Conservation (phyloP, 768 basidiomycete genomes). For the Brasilioporus rufonigricans region DNA sequence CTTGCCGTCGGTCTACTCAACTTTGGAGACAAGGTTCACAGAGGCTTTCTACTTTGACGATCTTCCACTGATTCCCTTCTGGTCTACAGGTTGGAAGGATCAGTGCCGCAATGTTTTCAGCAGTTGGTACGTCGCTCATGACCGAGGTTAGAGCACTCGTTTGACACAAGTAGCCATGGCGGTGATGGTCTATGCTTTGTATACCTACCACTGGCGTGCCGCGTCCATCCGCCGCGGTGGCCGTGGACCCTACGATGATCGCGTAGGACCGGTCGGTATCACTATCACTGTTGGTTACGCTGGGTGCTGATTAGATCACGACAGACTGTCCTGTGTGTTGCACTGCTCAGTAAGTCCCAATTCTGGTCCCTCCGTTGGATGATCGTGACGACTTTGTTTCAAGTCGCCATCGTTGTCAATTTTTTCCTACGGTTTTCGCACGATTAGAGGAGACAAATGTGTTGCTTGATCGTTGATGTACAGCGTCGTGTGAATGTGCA, state of each 20-base stretch:
- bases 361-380: neutral
- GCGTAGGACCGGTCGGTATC: constrained; percentile 84
- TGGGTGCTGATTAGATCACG: constrained; percentile 8
- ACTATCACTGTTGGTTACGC: constrained; percentile 4
- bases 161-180: constrained; percentile 68
- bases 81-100: constrained; percentile 80
- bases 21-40: constrained; percentile 87
- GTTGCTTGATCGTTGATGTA: constrained; percentile 15
- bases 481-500: neutral
- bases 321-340: constrained; percentile 80
- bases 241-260: constrained; percentile 94
- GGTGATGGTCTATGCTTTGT: constrained; percentile 95
- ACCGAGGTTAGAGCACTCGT: neutral
- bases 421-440: constrained; percentile 77
- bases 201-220: constrained; percentile 96
- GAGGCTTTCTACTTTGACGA: neutral
- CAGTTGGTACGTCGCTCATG: constrained; percentile 66
- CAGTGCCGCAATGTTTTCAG: constrained; percentile 93
- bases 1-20: constrained; percentile 94
- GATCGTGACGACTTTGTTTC: neutral
- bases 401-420: constrained; percentile 83
- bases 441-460: constrained; percentile 10
- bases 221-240: constrained; percentile 88
- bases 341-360: constrained; percentile 62
- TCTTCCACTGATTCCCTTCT: neutral